A percentile compares a stretch with the other conserved stretches of the same genome.
These are phyloP conservation scores for Tetracentron sinense DNA, from an alignment of 164 flowering plant species.

Conservation along the genomic window DNA sequence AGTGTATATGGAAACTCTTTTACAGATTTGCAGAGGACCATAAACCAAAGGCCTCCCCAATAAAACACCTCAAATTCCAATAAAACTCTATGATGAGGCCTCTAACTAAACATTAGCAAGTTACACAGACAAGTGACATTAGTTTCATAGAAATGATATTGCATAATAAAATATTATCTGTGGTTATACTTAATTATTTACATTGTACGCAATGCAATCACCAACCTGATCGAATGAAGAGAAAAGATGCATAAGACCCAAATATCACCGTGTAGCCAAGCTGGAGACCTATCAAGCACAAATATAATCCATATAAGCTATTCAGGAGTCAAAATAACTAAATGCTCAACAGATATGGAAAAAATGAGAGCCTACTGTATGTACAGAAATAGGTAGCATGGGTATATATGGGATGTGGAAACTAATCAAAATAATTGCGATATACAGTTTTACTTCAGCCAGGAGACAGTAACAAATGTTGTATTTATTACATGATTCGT, in stretches of 20 bases:
- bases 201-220: slow-evolving; percentile 6
- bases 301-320: background rate
- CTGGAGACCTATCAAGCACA: slow-evolving; percentile 70
- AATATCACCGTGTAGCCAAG: slow-evolving; percentile 87
- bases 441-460: no score
- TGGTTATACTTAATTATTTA: background rate
- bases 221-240: slow-evolving; percentile 83
- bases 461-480: no score
- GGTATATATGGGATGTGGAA: no score
- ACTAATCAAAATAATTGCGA: no score
- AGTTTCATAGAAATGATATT: background rate
- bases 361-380: background rate
- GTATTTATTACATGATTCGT: no score
- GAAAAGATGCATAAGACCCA: slow-evolving; percentile 89
- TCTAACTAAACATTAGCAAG: no score
- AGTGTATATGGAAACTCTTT: background rate
- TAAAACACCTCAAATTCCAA: no score
- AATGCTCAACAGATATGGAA: background rate
- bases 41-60: background rate
- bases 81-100: background rate
- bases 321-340: background rate
- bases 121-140: no score
- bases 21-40: background rate
- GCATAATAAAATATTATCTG: background rate
- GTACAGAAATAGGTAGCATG: background rate